Evolutionary conservation across 2,329 filamentous ascomycete genomes (phyloP), one percentile per base, ranked within the genome.

Genomic region (Decorospora gaudefroyi): DNA sequence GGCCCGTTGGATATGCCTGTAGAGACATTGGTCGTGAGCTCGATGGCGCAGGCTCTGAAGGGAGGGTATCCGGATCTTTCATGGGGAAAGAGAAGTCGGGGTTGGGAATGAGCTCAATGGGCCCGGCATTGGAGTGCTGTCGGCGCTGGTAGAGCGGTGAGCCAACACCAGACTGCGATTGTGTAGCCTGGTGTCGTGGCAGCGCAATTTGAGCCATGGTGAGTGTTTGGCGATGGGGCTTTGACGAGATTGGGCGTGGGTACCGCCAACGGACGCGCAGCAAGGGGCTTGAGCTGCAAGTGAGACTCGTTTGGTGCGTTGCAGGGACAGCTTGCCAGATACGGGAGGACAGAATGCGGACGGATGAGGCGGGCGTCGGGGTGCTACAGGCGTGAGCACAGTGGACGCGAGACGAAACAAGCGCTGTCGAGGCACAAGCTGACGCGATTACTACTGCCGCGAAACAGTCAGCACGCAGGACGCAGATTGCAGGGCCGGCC

Each of bases 31-130:
- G 66, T 11, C 64, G 65, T 8, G 64, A 59, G 63, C 53, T 57
- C 61, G 67, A 58, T 55, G 65, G 29, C 53, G 65, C 27, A 61
- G 72, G 34, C 48, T 63, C 49, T 29, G 63, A 51, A 21, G 62
- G 44, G 19, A 61, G 38, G 6, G 58, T 44, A 30, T 65, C 61
- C 25, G 62, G 64, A 5, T 59, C 64, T 49, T 67, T 67, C 57
- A 69, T 68, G 26, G 76, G 76, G 43, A 78, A 78, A 12, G 71
- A 72, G 61, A 78, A 78, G 50, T 75, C 70, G 36, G 74, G 74
- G 47, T 77, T 77, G 15, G 72, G 71, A 17, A 74, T 57, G 52
- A 77, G 71, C 49, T 78, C 74, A 30, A 73, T 59, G 41, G 64
- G 59, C 18, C 61, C 66, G 34, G 55, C 55, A 50, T 62, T 63